Base-by-base conservation (phyloP, 208 protist genomes). In the Porcisia deanei region DNA sequence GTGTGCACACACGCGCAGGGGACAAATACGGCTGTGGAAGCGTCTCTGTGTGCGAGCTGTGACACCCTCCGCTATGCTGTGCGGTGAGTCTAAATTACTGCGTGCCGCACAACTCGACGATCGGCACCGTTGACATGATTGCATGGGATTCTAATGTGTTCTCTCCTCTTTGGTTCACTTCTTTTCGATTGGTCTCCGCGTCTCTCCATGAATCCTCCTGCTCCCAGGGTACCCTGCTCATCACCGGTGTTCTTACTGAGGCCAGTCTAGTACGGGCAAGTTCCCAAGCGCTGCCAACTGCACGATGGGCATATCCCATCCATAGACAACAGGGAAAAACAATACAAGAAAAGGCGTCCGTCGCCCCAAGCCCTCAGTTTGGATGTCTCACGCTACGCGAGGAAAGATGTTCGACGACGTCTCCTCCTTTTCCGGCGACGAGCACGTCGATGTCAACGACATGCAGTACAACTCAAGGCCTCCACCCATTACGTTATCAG, bases 321-420 rank as follows among this genome's bases (percentile, higher is more conserved):
- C 8, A 6, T 59, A 8, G 37, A 16, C 41, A 70, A 30, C 47
- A 59, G 45, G 34, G 30, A 30, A 41, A 59, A 49, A 47, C 66
- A 43, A 22, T 6, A 22, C 39, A 41, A 16, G 2, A 47, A 52
- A 53, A 65, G 57, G 14, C 7, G 14, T 0, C 4, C 1, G 25
- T 5, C 16, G 20, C 57, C 14, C 7, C 16, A 10, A 16, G 66
- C 66, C 20, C 12, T 16, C 9, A 7, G 34, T 22, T 30, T 5
- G 1, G n/a, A 81, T 81, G 76, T 76, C 76, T 12, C 47, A 75
- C 20, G 64, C 68, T 7, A 57, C 59, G 3, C 72, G 61, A n/a
- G 71, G 41, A 49, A 90, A 87, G 63, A 79, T 90, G 83, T 90
- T 88, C 68, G 86, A 85, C 64, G 81, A 85, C 76, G 53, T 83